Evolutionary conservation across 805 yeast genomes (phyloP).

Genomic region (Lachancea thermotolerans): DNA sequence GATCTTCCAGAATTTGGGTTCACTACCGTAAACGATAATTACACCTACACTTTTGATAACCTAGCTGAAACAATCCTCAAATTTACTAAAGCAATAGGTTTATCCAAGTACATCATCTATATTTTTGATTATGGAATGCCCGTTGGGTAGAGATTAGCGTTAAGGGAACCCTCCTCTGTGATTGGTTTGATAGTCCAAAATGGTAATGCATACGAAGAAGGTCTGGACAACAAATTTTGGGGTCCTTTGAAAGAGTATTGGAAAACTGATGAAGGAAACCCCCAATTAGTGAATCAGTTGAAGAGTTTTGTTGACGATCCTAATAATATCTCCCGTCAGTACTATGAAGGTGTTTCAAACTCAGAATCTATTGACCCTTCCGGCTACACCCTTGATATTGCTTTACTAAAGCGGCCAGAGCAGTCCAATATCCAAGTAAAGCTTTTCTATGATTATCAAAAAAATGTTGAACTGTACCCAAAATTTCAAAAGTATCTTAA

Average conservation of each 20-base stretch:
- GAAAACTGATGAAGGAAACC: conserved; percentile 20
- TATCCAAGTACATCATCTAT: conserved; percentile 31
- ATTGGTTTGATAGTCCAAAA: conserved; percentile 35
- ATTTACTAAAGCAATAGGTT: conserved; percentile 25
- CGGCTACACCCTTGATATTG: conserved; percentile 28
- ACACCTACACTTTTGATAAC: conserved; percentile 29
- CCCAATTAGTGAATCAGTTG: conserved; percentile 10
- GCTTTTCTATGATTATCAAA: conserved; percentile 33
- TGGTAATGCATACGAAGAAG: conserved; percentile 41
- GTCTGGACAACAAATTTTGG: conserved; percentile 36
- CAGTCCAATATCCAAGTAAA: conserved; percentile 30
- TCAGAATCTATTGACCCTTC: conserved; percentile 30
- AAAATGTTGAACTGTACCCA: conserved; percentile 33
- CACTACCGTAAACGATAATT: conserved; percentile 29
- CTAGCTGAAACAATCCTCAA: conserved; percentile 30
- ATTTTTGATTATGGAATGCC: conserved; percentile 43
- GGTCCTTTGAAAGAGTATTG: conserved; percentile 32
- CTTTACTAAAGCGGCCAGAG: conserved; percentile 23
- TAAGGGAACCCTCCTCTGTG: conserved; percentile 28
- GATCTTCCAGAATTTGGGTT: conserved; percentile 41
- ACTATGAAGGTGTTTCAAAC: conserved; percentile 28
- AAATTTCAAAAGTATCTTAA: conserved; percentile 33
- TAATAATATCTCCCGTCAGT: conserved; percentile 26
- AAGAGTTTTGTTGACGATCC: conserved; percentile 16
- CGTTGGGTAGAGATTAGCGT: conserved; percentile 35